Evolutionary conservation across 228 moss, liverwort and hornwort species (phyloP).

Genomic region (Sphagnum fallax): DNA sequence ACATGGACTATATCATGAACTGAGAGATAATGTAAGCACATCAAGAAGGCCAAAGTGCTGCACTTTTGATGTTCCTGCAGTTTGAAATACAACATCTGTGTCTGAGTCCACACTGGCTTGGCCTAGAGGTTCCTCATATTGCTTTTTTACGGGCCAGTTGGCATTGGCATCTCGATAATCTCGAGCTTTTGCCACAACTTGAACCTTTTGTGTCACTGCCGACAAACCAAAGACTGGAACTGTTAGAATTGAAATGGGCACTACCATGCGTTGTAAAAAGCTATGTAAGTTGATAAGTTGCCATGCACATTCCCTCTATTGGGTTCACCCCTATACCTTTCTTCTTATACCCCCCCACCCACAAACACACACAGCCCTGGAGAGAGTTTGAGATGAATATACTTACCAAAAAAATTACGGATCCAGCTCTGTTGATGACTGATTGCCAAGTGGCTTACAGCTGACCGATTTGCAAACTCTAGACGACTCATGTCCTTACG

Average conservation of each 20-base stretch:
- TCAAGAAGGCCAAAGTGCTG: slow-evolving; percentile 37
- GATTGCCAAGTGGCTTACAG: slow-evolving; percentile 50
- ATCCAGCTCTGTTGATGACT: slow-evolving; percentile 56
- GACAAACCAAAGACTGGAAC: slow-evolving; percentile 18
- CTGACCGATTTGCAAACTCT: slow-evolving; percentile 57
- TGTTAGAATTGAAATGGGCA: no score
- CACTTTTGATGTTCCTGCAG: slow-evolving; percentile 36
- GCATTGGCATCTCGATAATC: slow-evolving; percentile 36
- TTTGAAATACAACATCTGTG: slow-evolving; percentile 43
- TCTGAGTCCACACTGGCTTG: slow-evolving; percentile 45
- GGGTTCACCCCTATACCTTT: no score
- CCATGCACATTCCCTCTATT: no score
- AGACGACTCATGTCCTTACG: slow-evolving; percentile 38
- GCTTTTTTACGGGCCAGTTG: slow-evolving; percentile 20
- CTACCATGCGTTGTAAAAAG: no score
- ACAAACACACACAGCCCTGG: no score
- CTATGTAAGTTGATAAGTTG: no score
- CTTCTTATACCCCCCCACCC: no score
- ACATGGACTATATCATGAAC: slow-evolving; percentile 11
- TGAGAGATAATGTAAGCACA: slow-evolving; percentile 48
- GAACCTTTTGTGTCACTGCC: slow-evolving; percentile 30
- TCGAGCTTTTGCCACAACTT: slow-evolving; percentile 34
- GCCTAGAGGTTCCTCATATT: slow-evolving; percentile 20
- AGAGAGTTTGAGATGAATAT: not conserved
- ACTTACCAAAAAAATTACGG: slow-evolving; percentile 54